These are phyloP conservation scores for Penicillium sumatraense DNA, from an alignment of 2,329 filamentous ascomycete genomes.

Conservation along the genomic window DNA sequence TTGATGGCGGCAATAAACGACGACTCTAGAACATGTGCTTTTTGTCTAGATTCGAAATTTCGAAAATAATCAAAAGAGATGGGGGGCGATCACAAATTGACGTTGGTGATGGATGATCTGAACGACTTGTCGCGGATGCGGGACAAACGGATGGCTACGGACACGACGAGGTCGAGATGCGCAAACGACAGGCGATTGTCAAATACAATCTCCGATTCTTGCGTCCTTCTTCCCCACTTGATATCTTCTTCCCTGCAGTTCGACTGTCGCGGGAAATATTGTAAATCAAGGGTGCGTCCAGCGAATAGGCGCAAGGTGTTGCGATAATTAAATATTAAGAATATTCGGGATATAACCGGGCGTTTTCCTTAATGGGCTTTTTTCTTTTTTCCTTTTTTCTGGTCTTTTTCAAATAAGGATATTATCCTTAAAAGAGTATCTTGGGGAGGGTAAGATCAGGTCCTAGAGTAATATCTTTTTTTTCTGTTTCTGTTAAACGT, in stretches of 20 bases:
- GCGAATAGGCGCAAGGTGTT: constrained; percentile 23
- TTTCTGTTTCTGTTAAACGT: constrained; percentile 27
- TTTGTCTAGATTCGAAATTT: neutral
- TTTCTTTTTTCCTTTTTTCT: constrained; percentile 14
- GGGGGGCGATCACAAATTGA: neutral
- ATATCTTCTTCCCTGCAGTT: constrained; percentile 5
- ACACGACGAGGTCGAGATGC: constrained; percentile 12
- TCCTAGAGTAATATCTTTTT: neutral
- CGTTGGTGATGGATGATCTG: constrained; percentile 1
- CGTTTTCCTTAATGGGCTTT: constrained; percentile 4
- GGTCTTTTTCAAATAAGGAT: constrained; percentile 5
- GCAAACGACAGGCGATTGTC: constrained; percentile 24
- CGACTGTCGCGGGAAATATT: neutral
- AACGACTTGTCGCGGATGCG: constrained; percentile 9
- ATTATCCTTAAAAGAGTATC: neutral
- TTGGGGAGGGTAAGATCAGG: no score
- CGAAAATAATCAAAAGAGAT: neutral
- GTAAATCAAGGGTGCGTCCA: constrained; percentile 14
- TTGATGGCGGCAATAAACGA: constrained; percentile 2
- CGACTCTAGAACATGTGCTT: constrained; percentile 3
- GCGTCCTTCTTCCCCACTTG: constrained; percentile 6
- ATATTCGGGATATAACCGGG: constrained; percentile 23
- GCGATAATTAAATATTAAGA: constrained; percentile 32
- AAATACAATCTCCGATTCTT: constrained; percentile 18
- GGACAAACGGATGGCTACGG: constrained; percentile 21